Evolutionary conservation across 306 rosid genomes (phyloP), one percentile per base, ranked within the genome.

Genomic region (Erythrophleum fordii): DNA sequence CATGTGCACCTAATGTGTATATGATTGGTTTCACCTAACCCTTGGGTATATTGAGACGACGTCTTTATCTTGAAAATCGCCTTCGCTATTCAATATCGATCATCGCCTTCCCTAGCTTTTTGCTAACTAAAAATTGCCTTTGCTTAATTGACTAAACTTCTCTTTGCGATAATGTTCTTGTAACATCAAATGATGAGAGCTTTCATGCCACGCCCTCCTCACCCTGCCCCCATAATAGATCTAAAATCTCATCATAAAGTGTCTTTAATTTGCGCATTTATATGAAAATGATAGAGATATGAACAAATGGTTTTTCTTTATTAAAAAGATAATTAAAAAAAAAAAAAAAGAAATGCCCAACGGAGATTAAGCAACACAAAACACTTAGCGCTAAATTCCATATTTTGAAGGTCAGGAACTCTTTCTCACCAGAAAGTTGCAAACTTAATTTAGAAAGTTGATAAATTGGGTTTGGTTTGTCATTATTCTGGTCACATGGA

Each of bases 1-100:
- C 90, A 76, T 78, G 82, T 79, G 85, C 53, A 37, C 72, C 62
- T 41, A 25, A 76, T 72, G 67, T 31, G 51, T 44, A 73, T 82
- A 73, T 82, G 76, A 82, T 81, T 78, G 80, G 29, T 9, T 39
- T 65, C 75, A 48, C 60, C 18, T 34, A 20, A 10, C 22, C 8
- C n/a, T 52, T 28, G 25, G 13, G 18, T 12, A 26, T 29, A 5
- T 58, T 68, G 16, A 11, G 13, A 67, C 72, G 16, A 28, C 26
- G 44, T 26, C 48, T 28, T 46, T 69, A 17, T 76, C 29, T 51
- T 41, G 53, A 76, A 69, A 31, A 48, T 73, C n/a, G 69, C 31
- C 60, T 73, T 53, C 13, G 29, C 6, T 65, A 14, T 20, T 51
- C 65, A 65, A 29, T 34, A 37, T 53, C 0, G 0, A n/a, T 7